phyloP scores from a whole-genome alignment of 768 basidiomycete species.

The Phanerodontia chrysosporium region DNA sequence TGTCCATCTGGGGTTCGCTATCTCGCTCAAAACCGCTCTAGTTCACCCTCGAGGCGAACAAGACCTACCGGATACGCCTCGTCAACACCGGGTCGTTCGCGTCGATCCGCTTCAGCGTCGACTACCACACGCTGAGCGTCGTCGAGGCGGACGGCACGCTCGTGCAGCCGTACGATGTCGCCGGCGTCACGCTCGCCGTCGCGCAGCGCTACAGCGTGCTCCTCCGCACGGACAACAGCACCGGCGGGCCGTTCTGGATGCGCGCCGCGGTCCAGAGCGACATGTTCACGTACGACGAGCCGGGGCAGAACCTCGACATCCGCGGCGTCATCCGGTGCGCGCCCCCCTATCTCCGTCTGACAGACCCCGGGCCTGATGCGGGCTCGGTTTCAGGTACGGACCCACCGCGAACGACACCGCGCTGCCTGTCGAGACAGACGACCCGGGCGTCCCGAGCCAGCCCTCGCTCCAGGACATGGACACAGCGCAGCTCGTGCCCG shows the following conservation, averaged over 20 bases:
- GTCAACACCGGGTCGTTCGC: slow-evolving; percentile 46
- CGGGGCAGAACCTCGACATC: slow-evolving; percentile 7
- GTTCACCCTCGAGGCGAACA: slow-evolving; percentile 33
- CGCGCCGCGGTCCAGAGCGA: slow-evolving; percentile 26
- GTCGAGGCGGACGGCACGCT: slow-evolving; percentile 46
- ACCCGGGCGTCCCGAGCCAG: slow-evolving; percentile 5
- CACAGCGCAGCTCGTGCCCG: slow-evolving; percentile 9
- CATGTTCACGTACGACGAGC: slow-evolving; percentile 28
- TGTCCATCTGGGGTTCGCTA: not conserved
- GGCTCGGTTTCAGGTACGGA: slow-evolving; percentile 1
- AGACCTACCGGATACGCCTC: slow-evolving; percentile 43
- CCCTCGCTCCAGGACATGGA: slow-evolving; percentile 9
- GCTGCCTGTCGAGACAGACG: slow-evolving; percentile 6
- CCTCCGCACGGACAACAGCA: slow-evolving; percentile 36
- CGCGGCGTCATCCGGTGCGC: slow-evolving; percentile 4
- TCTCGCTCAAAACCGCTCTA: slow-evolving; percentile 19
- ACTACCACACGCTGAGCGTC: slow-evolving; percentile 41
- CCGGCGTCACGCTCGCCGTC: slow-evolving; percentile 37
- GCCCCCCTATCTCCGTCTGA: not conserved
- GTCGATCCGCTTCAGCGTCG: slow-evolving; percentile 41
- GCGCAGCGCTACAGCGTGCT: slow-evolving; percentile 52
- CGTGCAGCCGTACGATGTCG: slow-evolving; percentile 34
- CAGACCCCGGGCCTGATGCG: not conserved
- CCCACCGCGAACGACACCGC: not conserved
- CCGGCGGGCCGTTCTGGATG: slow-evolving; percentile 35